Conservation (phyloP, 257 asterid species). For the Scutellaria galericulata region DNA sequence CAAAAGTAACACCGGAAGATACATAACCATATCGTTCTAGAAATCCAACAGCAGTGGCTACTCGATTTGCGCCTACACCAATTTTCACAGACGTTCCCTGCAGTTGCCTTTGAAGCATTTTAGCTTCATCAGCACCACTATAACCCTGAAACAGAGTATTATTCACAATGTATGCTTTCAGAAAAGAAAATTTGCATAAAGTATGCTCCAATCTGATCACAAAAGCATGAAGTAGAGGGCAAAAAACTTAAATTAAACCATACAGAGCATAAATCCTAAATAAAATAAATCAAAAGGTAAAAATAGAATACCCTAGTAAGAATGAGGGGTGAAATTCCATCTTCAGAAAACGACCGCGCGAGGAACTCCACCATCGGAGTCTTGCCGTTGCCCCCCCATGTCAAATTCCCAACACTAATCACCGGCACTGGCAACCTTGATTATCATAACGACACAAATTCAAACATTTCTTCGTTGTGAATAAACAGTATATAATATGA, state of each 20-base stretch:
- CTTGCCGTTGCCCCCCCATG: slow-evolving; percentile 99
- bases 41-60: slow-evolving; percentile 56
- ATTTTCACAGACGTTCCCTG: slow-evolving; percentile 58
- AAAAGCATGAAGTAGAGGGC: background rate
- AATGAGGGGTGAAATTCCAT: slow-evolving; percentile 74
- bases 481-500: background rate
- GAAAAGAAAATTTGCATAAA: slow-evolving; percentile 1
- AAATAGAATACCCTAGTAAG: slow-evolving; percentile 71
- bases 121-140: slow-evolving; percentile 95
- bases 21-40: slow-evolving; percentile 56
- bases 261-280: background rate
- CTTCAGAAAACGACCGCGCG: slow-evolving; percentile 60
- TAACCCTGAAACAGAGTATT: slow-evolving; percentile 60
- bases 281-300: slow-evolving; percentile 4
- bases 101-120: slow-evolving; percentile 85
- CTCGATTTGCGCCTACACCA: slow-evolving; percentile 88
- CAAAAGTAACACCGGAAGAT: slow-evolving; percentile 32
- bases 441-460: background rate
- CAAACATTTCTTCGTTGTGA: slow-evolving; percentile 1
- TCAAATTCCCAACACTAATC: slow-evolving; percentile 92
- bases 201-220: background rate
- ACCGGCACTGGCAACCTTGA: slow-evolving; percentile 83
- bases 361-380: slow-evolving; percentile 96
- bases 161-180: background rate
- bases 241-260: background rate